A percentile compares a stretch with the other conserved stretches of the same genome.
phyloP scores from a whole-genome alignment of 352 stramenopile species.

The Thalassiosira oceanica region DNA sequence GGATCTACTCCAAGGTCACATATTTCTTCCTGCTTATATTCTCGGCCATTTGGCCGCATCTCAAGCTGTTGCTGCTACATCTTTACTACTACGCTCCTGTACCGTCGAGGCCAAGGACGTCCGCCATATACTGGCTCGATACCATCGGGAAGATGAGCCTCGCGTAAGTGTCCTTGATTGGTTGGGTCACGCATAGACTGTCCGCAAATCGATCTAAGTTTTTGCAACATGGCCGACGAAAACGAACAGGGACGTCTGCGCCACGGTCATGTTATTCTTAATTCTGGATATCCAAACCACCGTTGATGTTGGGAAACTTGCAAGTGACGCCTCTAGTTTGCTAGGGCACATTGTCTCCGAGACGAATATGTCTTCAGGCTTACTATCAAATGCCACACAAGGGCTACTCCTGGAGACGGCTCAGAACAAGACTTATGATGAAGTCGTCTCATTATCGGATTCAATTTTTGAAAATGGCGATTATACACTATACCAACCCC shows the following conservation, averaged over 20 bases:
- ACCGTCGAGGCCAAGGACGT: slow-evolving; percentile 2
- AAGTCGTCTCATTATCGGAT: slow-evolving; percentile 9
- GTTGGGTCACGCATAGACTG: too few species aligned
- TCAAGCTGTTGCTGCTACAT: slow-evolving; percentile 15
- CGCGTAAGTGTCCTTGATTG: too few species aligned
- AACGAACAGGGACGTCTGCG: slow-evolving; percentile 24
- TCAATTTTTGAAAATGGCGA: slow-evolving; percentile 20
- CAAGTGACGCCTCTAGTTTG: background rate
- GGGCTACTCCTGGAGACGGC: background rate
- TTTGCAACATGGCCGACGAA: too few species aligned
- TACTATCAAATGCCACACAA: slow-evolving; percentile 16
- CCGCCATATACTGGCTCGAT: slow-evolving; percentile 22
- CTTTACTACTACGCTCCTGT: slow-evolving; percentile 17
- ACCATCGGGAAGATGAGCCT: slow-evolving; percentile 18
- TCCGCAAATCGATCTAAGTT: too few species aligned
- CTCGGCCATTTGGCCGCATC: slow-evolving; percentile 9
- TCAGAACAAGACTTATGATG: slow-evolving; percentile 14
- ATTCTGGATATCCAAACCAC: slow-evolving; percentile 4
- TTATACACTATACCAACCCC: slow-evolving; percentile 1
- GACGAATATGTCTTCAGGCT: background rate
- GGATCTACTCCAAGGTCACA: slow-evolving; percentile 14
- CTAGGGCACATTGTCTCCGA: slow-evolving; percentile 8
- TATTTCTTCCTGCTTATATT: slow-evolving; percentile 12
- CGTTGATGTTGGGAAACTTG: slow-evolving; percentile 11
- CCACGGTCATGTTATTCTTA: slow-evolving; percentile 17